Base-by-base conservation (phyloP, 306 rosid genomes). In the peach (Prunus persica) region DNA sequence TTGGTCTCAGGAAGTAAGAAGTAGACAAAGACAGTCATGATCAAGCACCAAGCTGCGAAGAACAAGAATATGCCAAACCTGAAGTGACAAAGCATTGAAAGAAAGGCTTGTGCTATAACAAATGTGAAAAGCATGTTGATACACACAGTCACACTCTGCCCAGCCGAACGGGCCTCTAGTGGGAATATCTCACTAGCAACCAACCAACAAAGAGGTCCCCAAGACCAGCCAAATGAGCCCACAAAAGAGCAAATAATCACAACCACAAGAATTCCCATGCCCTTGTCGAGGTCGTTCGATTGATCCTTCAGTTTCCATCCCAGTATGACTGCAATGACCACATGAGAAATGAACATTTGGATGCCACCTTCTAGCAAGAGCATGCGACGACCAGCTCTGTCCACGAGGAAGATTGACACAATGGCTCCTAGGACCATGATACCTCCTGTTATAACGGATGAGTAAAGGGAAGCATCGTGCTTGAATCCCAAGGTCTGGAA, bases 151-250 rank as follows among this genome's bases (percentile, higher is more conserved):
- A 90, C 74, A 73, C 93, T 87, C n/a, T 85, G 89, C 1, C 91
- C 96, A 0, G 87, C 88, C 0, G 96, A 90, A 20, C 96, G 81
- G 0, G 89, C 81, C 85, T 90, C 93, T 0, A 90, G n/a, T 0
- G 91, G 86, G 62, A 88, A 88, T 1, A 84, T 88, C 65, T 90
- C 96, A 46, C 96, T 90, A 0, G 96, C 93, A 62, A 90, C 85
- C n/a, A 90, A 60, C 96, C 93, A 88, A 2, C 96, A 89, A 0
- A 90, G 86, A 46, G 96, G 91, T 0, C 96, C 96, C 91, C 91
- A 90, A 0, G 96, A 90, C 96, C 96, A 90, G 0, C 89, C 93
- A n/a, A 88, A 71, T 0, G 75, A 71, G 2, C 51, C 51, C 3
- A 71, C 75, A 34, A 71, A 71, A 55, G 65, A 54, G 11, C 75